Base-by-base conservation (phyloP, 495 filamentous ascomycete genomes). In the Hyaloscypha finlandica region DNA sequence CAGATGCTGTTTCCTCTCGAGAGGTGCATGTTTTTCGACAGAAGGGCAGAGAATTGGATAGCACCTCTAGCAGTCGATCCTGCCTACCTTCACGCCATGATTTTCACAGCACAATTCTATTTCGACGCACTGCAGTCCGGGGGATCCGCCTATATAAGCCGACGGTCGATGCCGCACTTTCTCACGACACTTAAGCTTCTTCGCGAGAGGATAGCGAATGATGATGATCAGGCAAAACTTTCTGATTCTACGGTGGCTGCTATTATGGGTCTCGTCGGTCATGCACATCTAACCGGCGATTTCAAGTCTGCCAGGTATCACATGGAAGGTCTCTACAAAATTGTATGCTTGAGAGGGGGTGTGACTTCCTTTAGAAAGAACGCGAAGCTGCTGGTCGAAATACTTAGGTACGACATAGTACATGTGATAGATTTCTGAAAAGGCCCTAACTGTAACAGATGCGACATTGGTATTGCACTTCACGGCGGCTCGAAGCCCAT, bases 321-420 rank as follows among this genome's bases (percentile, higher is more conserved):
- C 64, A 63, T 77, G 48, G 51, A 73, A 19, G 79, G 78, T 6
- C 68, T 81, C 30, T 70, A 65, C 45, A 74, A 75, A 25, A 73
- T 83, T 2, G 73, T 81, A 31, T 30, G 68, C 42, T 55, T 81
- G 4, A 75, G 79, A 48, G 80, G 79, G 6, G 56, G 56, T 19
- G 30, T 37, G 56, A 31, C 29, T 14, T n/a, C 30, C n/a, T 59
- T 59, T 29, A 59, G 19, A 20, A 12, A 12, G 29, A 56, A 56
- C 29, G 42, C 42, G 14, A 59, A 59, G 56, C 56, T 59, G 3
- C 56, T 59, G 56, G 31, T 59, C n/a, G 56, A 59, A 37, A 59
- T 59, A 14, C 31, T 33, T 19, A 32, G 32, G 56, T 59, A 59
- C 6, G 30, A 30, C 56, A 4, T 5, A 33, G 22, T 16, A 59